A percentile compares a stretch with the other conserved stretches of the same genome.
These are phyloP conservation scores for Rosa chinensis DNA, from an alignment of 306 rosid genomes.

Conservation along the genomic window DNA sequence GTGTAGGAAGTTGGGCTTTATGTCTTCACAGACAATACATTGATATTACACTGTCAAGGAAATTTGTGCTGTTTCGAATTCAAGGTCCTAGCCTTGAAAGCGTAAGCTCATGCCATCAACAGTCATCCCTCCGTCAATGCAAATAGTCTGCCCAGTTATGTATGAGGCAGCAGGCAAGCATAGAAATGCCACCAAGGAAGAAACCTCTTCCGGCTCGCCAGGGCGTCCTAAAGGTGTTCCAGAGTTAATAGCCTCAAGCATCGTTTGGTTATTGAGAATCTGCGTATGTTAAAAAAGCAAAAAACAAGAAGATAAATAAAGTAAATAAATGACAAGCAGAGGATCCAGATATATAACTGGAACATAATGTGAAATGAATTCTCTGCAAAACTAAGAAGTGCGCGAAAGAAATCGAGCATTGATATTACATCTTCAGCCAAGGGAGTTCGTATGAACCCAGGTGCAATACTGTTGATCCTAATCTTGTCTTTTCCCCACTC, in stretches of 20 bases:
- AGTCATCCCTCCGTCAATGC: constrained; percentile 28
- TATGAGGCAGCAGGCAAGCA: constrained; percentile 42
- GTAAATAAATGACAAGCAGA: not conserved
- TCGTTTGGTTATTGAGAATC: constrained; percentile 20
- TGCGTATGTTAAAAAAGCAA: not conserved
- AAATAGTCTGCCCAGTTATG: constrained; percentile 33
- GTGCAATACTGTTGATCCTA: constrained; percentile 58
- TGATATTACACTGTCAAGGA: too few relatives aligned
- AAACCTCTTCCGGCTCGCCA: constrained; percentile 28
- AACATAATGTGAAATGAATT: constrained; percentile 4
- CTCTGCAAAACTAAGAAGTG: not conserved
- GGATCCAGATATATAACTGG: not conserved
- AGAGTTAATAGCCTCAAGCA: not conserved
- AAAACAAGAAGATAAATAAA: not conserved
- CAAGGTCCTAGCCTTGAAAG: not conserved
- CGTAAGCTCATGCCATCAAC: constrained; percentile 11
- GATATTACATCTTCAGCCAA: constrained; percentile 9
- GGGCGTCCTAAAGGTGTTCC: constrained; percentile 29
- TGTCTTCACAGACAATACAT: too few relatives aligned
- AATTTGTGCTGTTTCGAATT: not conserved
- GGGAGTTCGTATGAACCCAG: constrained; percentile 46
- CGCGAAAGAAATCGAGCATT: not conserved
- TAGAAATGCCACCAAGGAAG: constrained; percentile 26
- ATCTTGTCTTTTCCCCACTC: constrained; percentile 65
- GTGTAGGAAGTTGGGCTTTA: too few relatives aligned